These are phyloP conservation scores for Phaeosphaeriaceae sp. DNA, from an alignment of 2,329 filamentous ascomycete genomes.

Conservation along the genomic window DNA sequence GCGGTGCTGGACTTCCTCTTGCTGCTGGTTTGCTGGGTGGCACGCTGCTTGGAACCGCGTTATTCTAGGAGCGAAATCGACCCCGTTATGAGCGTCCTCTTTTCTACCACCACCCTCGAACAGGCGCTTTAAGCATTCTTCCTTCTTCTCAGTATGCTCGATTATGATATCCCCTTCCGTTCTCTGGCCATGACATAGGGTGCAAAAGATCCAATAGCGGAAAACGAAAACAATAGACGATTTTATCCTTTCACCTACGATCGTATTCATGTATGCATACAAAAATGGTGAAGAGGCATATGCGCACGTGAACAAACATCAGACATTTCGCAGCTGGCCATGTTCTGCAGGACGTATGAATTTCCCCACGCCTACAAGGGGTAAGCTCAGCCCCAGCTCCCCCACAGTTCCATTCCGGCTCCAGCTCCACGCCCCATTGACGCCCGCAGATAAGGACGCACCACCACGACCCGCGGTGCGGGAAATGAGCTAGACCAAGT, in stretches of 20 bases:
- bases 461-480: not conserved
- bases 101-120: too few species aligned
- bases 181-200: too few species aligned
- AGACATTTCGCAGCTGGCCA: too few species aligned
- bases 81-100: not conserved
- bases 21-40: conserved; percentile 46
- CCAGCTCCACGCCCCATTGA: not conserved
- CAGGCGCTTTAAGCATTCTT: too few species aligned
- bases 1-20: conserved; percentile 45
- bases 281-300: too few species aligned
- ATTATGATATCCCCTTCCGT: too few species aligned
- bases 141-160: too few species aligned
- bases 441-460: not conserved
- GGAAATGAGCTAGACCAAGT: not conserved
- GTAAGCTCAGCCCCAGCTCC: not conserved
- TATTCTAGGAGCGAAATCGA: conserved; percentile 22
- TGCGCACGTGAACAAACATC: not conserved
- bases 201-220: too few species aligned
- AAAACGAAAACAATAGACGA: too few species aligned
- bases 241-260: too few species aligned
- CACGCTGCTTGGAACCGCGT: conserved; percentile 38
- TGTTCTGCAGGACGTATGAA: too few species aligned
- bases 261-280: not conserved
- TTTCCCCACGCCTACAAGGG: not conserved
- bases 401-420: not conserved